Conservation (phyloP, 2,329 filamentous ascomycete genomes). For the Penicillium sp. region DNA sequence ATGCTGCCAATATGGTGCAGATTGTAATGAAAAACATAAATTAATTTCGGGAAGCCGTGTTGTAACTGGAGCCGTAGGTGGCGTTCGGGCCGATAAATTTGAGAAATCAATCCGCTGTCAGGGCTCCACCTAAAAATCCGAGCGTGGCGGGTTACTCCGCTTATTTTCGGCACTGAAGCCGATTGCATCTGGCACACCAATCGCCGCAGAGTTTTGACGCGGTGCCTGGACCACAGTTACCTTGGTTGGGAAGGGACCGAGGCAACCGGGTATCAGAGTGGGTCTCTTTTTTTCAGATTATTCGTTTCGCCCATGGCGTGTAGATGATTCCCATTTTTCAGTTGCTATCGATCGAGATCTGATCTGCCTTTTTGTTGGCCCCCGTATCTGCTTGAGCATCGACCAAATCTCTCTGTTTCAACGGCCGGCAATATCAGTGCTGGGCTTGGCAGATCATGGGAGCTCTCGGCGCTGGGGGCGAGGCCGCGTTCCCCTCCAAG, state of each 20-base stretch:
- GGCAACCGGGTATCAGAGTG: slow-evolving; percentile 14
- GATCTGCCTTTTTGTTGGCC: not conserved
- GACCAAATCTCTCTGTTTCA: not conserved
- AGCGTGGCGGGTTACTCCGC: not conserved
- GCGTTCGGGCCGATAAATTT: slow-evolving; percentile 1
- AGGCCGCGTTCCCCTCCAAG: slow-evolving; percentile 18
- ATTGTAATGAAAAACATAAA: no score
- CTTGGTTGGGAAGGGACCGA: slow-evolving; percentile 8
- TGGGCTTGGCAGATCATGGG: slow-evolving; percentile 3
- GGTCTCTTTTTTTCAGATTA: slow-evolving; percentile 4
- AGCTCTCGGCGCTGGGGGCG: slow-evolving; percentile 6
- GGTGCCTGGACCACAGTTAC: not conserved
- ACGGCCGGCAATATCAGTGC: not conserved
- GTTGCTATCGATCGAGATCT: not conserved
- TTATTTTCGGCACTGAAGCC: slow-evolving; percentile 5
- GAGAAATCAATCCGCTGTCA: not conserved
- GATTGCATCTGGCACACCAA: not conserved
- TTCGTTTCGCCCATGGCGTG: not conserved
- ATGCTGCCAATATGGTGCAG: no score
- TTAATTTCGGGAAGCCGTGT: slow-evolving; percentile 5
- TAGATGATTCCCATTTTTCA: slow-evolving; percentile 1
- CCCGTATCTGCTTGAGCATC: not conserved
- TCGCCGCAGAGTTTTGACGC: not conserved
- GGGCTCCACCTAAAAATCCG: slow-evolving; percentile 7
- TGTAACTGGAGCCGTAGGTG: not conserved